Evolutionary conservation across 169 alveolate genomes (phyloP), one percentile per base, ranked within the genome.

Genomic region (Plasmodium billcollinsi): DNA sequence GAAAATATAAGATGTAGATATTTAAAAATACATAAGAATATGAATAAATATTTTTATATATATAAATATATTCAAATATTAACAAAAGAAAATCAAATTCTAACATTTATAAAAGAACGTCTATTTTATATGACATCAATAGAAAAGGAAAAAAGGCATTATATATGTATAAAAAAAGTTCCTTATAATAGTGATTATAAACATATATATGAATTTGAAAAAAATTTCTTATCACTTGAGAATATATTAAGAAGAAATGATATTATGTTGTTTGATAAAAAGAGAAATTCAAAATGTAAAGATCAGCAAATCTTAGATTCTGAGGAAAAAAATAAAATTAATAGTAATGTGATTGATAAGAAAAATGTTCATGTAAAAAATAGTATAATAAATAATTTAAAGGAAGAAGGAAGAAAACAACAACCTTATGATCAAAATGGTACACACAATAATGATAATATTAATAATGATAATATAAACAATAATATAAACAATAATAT

Each of bases 81-180:
- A 7, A 76, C 54, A 47, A 78, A 24, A 61, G 67, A 78, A 12
- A 14, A 20, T 21, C 45, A 78, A 12, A 39, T 24, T 21, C 15
- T 50, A 2, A 43, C 54, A 0, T 18, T 50, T n/a, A 61, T 78
- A 15, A 78, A 78, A 47, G 78, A 78, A 58, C 24, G 49, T 33
- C 65, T 78, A 20, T 78, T 78, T 66, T 45, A 78, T 52, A 78
- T 78, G 2, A 8, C 8, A 43, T 47, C 78, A 0, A 6, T 78
- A n/a, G 76, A 78, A 70, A 78, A 50, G 43, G 76, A 78, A 5
- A 78, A 78, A 52, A 63, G 78, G 9, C 50, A 78, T 66, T 78
- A 78, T 61, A 33, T 78, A 50, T 63, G 65, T 66, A 78, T 78
- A 21, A 78, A 29, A 21, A 50, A 59, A 50, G 29, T 78, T 20